Evolutionary conservation across 2,329 filamentous ascomycete species (phyloP), one percentile per base, ranked within the genome.

Genomic region (Dactylellina haptotyla): DNA sequence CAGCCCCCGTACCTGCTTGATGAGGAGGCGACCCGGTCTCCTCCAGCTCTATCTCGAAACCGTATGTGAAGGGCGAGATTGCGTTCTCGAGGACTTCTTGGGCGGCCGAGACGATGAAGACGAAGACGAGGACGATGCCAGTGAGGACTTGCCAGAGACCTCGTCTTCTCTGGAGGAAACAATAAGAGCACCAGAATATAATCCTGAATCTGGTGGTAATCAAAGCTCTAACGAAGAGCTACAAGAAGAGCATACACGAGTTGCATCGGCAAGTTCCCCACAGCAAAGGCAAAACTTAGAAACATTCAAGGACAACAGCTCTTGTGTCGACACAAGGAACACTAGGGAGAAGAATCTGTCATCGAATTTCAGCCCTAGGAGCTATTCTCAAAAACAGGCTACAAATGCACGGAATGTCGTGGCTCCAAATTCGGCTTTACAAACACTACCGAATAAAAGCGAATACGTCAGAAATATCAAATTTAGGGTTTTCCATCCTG

Each of bases 11-110:
- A 32, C 23, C 1, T 72, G 67, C 20, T 26, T 20, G 3, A 72
- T 65, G 67, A 3, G 20, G 0, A 41, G 53, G 10, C 4, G 20
- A 3, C 59, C 67, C 2, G 61, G 61, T 2, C 25, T 72, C 30
- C 23, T 28, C 4, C 59, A 65, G 6, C 32, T 34, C 23, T 16
- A n/a, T 6, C 2, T 65, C 3, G 37, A 65, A 30, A 39, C 45
- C 9, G 56, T 51, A 5, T 59, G 57, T 10, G 50, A 45, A 8
- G 34, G 34, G 3, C 25, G 28, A n/a, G 26, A 23, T 12, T 41
- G 41, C 32, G 8, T 28, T 14, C 4, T 16, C n/a, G 12, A 45
- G 25, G 25, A 54, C 10, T 32, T 26, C 12, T n/a, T 5, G 9
- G 16, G 37, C 3, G 20, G 12, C 16, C 6, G 30, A 2, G 20